These are phyloP conservation scores for Hypholoma fasciculare DNA, from an alignment of 768 basidiomycete genomes.

Conservation along the genomic window DNA sequence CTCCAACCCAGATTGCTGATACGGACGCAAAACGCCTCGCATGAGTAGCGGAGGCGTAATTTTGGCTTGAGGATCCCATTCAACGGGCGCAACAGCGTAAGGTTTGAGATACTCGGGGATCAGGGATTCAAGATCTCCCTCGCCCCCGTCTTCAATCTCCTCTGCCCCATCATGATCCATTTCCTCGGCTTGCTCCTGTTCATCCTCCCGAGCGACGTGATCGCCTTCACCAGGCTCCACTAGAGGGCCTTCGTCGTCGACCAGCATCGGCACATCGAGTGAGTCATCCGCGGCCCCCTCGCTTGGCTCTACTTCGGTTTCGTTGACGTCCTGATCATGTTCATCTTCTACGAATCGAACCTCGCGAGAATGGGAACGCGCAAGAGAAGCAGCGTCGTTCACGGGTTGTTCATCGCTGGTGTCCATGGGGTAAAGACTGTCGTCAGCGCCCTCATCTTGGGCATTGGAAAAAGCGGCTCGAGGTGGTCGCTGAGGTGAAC, in stretches of 20 bases:
- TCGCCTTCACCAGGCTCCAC: background rate
- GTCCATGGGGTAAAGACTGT: background rate
- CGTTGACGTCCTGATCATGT: background rate
- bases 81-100: conserved; percentile 70
- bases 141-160: background rate
- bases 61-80: conserved; percentile 61
- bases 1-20: conserved; percentile 91
- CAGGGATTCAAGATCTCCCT: conserved; percentile 21
- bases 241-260: background rate
- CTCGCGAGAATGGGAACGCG: background rate
- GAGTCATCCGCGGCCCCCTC: background rate
- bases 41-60: conserved; percentile 72
- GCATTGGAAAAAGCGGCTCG: too few species aligned
- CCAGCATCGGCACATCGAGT: background rate
- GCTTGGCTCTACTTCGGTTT: background rate
- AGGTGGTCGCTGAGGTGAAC: background rate
- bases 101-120: conserved; percentile 62
- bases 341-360: background rate
- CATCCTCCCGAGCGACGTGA: background rate
- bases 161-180: conserved; percentile 4
- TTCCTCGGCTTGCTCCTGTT: conserved; percentile 1
- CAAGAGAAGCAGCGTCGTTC: background rate
- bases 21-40: conserved; percentile 86
- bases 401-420: background rate
- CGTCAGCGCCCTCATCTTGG: background rate